A percentile compares a stretch with the other conserved stretches of the same genome.
These are phyloP conservation scores for Cordia subcordata DNA, from an alignment of 257 asterid species.

Conservation along the genomic window DNA sequence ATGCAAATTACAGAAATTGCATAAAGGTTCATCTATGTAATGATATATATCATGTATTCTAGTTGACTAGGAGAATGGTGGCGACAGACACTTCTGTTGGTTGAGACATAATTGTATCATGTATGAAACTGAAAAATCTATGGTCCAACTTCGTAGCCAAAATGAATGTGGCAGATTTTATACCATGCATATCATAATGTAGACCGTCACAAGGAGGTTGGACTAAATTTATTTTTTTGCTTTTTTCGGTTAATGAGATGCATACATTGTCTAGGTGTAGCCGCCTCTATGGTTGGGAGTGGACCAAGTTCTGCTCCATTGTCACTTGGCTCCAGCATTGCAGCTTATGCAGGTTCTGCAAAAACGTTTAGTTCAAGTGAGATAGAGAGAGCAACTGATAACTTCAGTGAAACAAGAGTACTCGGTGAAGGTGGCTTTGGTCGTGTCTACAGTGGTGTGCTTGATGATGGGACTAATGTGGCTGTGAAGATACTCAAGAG, in stretches of 20 bases:
- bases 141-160: too few species aligned
- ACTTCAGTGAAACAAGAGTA: conserved; percentile 63
- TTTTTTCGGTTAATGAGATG: neutral
- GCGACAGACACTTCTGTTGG: too few species aligned
- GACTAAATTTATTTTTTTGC: too few species aligned
- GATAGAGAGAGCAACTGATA: conserved; percentile 74
- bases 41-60: too few species aligned
- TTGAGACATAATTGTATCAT: too few species aligned
- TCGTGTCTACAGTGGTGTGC: conserved; percentile 72
- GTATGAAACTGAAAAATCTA: too few species aligned
- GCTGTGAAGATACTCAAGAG: conserved; percentile 90
- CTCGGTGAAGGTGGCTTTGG: conserved; percentile 99
- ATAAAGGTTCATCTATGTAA: too few species aligned
- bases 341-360: conserved; percentile 73
- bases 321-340: conserved; percentile 78
- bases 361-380: conserved; percentile 62
- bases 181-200: too few species aligned
- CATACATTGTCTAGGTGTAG: conserved; percentile 32
- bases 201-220: too few species aligned
- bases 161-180: too few species aligned
- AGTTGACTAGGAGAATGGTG: too few species aligned
- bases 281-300: conserved; percentile 52
- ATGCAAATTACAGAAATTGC: neutral
- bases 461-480: conserved; percentile 71
- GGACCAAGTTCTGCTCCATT: conserved; percentile 61